Evolutionary conservation across 2,329 filamentous ascomycete genomes (phyloP), one percentile per base, ranked within the genome.

Genomic region (Fusarium coicis): DNA sequence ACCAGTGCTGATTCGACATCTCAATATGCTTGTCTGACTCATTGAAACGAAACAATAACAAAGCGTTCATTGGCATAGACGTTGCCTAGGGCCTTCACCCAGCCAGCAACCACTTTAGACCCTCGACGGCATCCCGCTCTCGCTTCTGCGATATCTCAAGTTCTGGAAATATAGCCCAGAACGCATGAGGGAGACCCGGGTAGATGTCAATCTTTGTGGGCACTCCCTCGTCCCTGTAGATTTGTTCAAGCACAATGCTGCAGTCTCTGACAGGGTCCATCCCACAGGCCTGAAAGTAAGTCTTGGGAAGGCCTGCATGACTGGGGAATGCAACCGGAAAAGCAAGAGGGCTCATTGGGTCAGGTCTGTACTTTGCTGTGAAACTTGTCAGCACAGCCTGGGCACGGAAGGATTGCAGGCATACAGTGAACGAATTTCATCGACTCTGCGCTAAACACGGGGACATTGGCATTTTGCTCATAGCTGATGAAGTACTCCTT

Each of bases 241-340:
- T 69, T 46, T 79, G 77, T 50, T 81, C 79, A 62, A 78, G 72
- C 19, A 81, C 61, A 42, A 81, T 63, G 4, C 73, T 76, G 47
- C 66, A 77, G 50, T 81, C 79, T 30, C 80, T 71, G 23, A 78
- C 57, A 3, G 77, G 77, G 44, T 82, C 80, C 16, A 79, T 53
- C 4, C 79, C 80, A 36, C 76, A 81, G 11, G 72, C 72, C 46
- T 81, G 79, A 26, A 81, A 80, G 54, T 81, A 82, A 12, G 79
- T 80, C 67, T 74, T 80, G 16, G 78, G 79, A 19, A 80, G 67
- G 5, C 71, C 68, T 19, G 62, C 54, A 18, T 72, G 70, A 26
- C 50, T 73, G 28, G 66, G 55, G 39, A 73, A 72, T 11, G 70
- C 70, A n/a, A 80, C 47, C 4, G 80, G 78, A 18, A 73, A 77